These are phyloP conservation scores for Dendryphion nanum DNA, from an alignment of 2,329 filamentous ascomycete species.

Conservation along the genomic window DNA sequence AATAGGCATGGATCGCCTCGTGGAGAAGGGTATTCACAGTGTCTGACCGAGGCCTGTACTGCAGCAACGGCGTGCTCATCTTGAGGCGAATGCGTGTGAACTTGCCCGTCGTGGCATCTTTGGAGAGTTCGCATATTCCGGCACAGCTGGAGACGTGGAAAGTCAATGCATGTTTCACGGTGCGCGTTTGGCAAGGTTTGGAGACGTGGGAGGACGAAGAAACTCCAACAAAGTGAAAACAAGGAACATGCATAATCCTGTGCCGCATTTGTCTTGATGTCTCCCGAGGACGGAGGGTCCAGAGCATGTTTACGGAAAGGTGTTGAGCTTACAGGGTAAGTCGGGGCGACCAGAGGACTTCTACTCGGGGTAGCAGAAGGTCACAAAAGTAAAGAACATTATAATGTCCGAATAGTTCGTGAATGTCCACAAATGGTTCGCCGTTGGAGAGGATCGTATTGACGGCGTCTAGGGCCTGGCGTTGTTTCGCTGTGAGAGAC, in stretches of 20 bases:
- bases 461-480: slow-evolving; percentile 32
- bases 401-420: slow-evolving; percentile 42
- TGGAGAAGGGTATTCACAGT: slow-evolving; percentile 46
- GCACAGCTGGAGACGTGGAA: slow-evolving; percentile 31
- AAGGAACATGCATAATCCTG: neutral
- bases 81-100: slow-evolving; percentile 43
- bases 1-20: slow-evolving; percentile 47
- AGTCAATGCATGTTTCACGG: neutral
- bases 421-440: slow-evolving; percentile 43
- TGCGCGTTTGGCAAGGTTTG: neutral
- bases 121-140: slow-evolving; percentile 46
- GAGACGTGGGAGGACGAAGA: too few relatives aligned
- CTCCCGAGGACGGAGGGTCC: neutral
- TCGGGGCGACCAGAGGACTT: slow-evolving; percentile 44
- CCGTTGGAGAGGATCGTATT: slow-evolving; percentile 36
- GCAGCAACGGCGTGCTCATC: slow-evolving; percentile 44
- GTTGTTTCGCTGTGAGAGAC: slow-evolving; percentile 32
- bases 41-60: slow-evolving; percentile 44
- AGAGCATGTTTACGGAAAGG: slow-evolving; percentile 1
- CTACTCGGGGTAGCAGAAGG: slow-evolving; percentile 40
- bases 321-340: slow-evolving; percentile 41
- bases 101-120: slow-evolving; percentile 35
- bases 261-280: too few relatives aligned
- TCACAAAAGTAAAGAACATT: slow-evolving; percentile 44
- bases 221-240: too few relatives aligned